Conservation (phyloP, 2,329 filamentous ascomycete species). For the Aureobasidium sp. region DNA sequence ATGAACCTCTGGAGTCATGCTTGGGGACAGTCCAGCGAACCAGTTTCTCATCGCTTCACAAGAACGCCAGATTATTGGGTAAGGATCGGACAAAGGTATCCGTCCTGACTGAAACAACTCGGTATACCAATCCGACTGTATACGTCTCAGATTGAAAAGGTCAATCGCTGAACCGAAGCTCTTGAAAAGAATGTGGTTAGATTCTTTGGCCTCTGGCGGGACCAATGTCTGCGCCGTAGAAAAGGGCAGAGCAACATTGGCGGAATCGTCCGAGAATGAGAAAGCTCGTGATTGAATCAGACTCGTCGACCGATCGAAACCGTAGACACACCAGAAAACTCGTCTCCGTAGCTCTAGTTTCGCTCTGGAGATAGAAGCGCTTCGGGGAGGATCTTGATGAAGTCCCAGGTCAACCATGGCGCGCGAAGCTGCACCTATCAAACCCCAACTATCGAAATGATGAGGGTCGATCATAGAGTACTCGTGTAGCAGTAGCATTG, state of each 20-base stretch:
- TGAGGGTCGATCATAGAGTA: constrained; percentile 86
- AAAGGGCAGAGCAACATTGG: constrained; percentile 70
- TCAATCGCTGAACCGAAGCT: constrained; percentile 65
- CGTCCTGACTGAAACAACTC: constrained; percentile 74
- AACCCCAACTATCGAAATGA: constrained; percentile 89
- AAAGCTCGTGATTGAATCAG: constrained; percentile 83
- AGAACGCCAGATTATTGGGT: constrained; percentile 66
- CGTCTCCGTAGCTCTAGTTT: constrained; percentile 70
- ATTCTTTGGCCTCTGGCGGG: constrained; percentile 23
- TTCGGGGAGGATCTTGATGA: constrained; percentile 79
- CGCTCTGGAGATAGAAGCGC: constrained; percentile 58
- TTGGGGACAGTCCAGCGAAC: constrained; percentile 67
- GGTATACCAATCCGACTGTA: constrained; percentile 87
- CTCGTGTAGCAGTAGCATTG: constrained; percentile 74
- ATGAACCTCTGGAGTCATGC: constrained; percentile 57
- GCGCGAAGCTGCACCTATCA: constrained; percentile 83
- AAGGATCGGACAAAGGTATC: constrained; percentile 58
- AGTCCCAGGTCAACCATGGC: constrained; percentile 84
- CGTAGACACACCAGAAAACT: constrained; percentile 86
- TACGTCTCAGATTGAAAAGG: constrained; percentile 73
- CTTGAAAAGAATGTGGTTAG: constrained; percentile 43
- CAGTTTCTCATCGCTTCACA: constrained; percentile 73
- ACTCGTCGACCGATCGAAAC: constrained; percentile 82
- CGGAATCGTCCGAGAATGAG: constrained; percentile 85
- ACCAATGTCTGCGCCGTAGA: constrained; percentile 29